Conservation (phyloP, 177 flowering plant genomes). For the Vitis hybrid region DNA sequence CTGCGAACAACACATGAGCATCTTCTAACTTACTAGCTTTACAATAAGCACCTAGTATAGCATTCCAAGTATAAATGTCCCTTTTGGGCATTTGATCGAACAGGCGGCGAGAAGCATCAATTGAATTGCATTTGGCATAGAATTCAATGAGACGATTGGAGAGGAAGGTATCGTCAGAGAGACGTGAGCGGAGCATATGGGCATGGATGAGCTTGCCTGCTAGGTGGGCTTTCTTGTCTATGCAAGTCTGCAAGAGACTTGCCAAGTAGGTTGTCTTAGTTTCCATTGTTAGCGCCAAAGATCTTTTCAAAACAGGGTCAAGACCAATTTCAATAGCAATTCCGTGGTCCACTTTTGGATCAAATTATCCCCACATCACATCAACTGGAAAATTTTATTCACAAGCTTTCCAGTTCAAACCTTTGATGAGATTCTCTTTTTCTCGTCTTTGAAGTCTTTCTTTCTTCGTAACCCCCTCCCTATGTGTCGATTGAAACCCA, state of each 20-base stretch:
- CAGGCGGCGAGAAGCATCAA: constrained; percentile 29
- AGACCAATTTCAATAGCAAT: no score
- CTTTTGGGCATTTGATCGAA: constrained; percentile 55
- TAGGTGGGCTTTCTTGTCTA: constrained; percentile 40
- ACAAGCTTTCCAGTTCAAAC: no score
- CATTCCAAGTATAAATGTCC: constrained; percentile 66
- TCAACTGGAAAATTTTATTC: no score
- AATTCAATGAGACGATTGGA: constrained; percentile 69
- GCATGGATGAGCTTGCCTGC: constrained; percentile 62
- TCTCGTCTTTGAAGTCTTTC: no score
- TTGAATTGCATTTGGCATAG: constrained; percentile 48
- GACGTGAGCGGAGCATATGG: constrained; percentile 43
- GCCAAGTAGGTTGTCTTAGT: no score
- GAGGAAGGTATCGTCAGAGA: constrained; percentile 46
- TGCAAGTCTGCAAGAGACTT: constrained; percentile 28
- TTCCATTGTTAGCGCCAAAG: no score
- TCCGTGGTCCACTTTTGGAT: no score
- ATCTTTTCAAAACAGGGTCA: no score
- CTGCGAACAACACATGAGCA: constrained; percentile 47
- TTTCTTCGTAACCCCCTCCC: no score
- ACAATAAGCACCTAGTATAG: constrained; percentile 45
- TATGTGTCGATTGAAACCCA: no score
- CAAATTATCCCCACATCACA: no score
- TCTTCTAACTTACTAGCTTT: constrained; percentile 35
- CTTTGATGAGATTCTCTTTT: no score